Conservation (phyloP, 495 filamentous ascomycete genomes). For the Podospora comata region DNA sequence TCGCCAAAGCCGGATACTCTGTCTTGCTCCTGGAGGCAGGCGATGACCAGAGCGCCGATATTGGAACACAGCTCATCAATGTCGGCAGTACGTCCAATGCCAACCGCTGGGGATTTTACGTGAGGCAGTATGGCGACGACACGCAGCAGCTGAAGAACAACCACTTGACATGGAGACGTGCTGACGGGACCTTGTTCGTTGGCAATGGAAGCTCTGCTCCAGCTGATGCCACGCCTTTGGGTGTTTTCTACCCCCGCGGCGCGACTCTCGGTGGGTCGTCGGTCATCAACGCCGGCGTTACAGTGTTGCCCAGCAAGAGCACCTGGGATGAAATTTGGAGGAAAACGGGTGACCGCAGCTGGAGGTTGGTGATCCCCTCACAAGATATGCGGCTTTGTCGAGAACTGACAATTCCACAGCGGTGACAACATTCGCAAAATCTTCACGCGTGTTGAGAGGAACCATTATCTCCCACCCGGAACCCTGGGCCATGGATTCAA, state of each 20-base stretch:
- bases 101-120: constrained; percentile 43
- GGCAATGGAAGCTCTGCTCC: constrained; percentile 33
- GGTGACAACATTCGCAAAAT: constrained; percentile 44
- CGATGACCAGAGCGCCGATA: constrained; percentile 48
- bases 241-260: constrained; percentile 49
- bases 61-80: constrained; percentile 27
- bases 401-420: constrained; percentile 15
- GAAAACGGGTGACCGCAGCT: constrained; percentile 45
- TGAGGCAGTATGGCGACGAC: constrained; percentile 38
- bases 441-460: constrained; percentile 50
- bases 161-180: constrained; percentile 35
- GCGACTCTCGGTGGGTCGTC: constrained; percentile 47
- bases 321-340: constrained; percentile 49
- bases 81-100: constrained; percentile 26
- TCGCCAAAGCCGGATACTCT: constrained; percentile 52
- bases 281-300: constrained; percentile 44
- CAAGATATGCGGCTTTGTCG: neutral
- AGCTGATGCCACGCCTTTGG: constrained; percentile 38
- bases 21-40: constrained; percentile 60
- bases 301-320: constrained; percentile 36
- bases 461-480: constrained; percentile 47
- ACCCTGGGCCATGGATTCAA: constrained; percentile 52
- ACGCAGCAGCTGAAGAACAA: constrained; percentile 32
- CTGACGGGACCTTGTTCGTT: constrained; percentile 33
- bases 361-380: constrained; percentile 28